phyloP scores from a whole-genome alignment of 176 grass and related monocot species.

The Avena insularis region DNA sequence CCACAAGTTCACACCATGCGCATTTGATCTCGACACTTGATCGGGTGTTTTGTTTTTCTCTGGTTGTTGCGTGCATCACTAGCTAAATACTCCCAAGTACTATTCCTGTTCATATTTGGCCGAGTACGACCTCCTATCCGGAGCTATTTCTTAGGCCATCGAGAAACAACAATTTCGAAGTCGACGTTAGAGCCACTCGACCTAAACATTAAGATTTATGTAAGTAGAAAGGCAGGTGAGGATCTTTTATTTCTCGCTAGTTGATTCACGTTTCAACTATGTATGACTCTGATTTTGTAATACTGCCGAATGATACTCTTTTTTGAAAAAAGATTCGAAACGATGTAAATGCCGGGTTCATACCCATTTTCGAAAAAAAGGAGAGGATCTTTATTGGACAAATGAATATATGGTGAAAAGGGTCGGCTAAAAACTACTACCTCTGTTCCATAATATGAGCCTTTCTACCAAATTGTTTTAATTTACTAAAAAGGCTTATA shows the following conservation, averaged over 20 bases:
- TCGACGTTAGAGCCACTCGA: neutral
- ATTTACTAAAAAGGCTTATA: too few relatives aligned
- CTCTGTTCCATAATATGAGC: too few relatives aligned
- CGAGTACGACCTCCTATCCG: constrained; percentile 24
- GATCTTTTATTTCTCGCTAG: neutral
- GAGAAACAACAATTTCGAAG: neutral
- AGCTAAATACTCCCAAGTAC: neutral
- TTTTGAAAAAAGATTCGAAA: too few relatives aligned
- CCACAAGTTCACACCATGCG: neutral
- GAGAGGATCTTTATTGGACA: neutral
- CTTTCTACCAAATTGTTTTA: too few relatives aligned
- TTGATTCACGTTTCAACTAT: too few relatives aligned
- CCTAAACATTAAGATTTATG: neutral
- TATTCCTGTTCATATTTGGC: neutral
- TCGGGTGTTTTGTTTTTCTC: constrained; percentile 8
- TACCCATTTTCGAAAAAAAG: too few relatives aligned
- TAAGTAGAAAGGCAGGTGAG: neutral
- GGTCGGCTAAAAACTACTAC: neutral
- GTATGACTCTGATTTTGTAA: too few relatives aligned
- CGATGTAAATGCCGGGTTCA: too few relatives aligned
- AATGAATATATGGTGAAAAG: neutral
- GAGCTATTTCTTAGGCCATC: neutral
- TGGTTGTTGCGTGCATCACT: neutral
- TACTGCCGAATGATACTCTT: too few relatives aligned
- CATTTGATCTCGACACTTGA: constrained; percentile 9